Percentiles rank a stretch among this genome's conserved stretches.
phyloP scores from a whole-genome alignment of 441 rosid species.

The Isatis lusitanica region DNA sequence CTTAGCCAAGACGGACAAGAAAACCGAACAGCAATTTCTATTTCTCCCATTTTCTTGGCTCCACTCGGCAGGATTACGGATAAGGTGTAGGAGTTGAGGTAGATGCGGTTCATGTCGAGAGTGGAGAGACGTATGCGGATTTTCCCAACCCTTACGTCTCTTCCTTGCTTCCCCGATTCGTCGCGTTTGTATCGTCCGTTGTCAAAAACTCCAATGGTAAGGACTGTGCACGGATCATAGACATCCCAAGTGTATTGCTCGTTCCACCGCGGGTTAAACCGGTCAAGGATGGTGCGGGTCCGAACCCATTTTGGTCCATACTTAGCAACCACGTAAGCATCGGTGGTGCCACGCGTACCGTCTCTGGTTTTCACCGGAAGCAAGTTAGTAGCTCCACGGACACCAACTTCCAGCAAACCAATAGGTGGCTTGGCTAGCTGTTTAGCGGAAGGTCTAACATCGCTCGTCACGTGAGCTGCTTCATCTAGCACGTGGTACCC shows the following conservation, averaged over 20 bases:
- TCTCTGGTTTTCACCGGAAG: slow-evolving; percentile 66
- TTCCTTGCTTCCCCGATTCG: slow-evolving; percentile 49
- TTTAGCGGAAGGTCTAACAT: slow-evolving; percentile 62
- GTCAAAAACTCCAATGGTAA: slow-evolving; percentile 62
- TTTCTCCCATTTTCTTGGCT: slow-evolving; percentile 68
- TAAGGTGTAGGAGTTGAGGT: slow-evolving; percentile 47
- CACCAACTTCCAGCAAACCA: slow-evolving; percentile 62
- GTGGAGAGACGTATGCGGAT: slow-evolving; percentile 58
- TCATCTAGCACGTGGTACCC: slow-evolving; percentile 74
- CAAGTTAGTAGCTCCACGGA: slow-evolving; percentile 66
- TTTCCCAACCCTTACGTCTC: slow-evolving; percentile 52
- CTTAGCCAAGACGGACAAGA: slow-evolving; percentile 62
- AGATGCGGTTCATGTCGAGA: slow-evolving; percentile 58
- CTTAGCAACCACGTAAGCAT: slow-evolving; percentile 70
- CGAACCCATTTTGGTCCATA: slow-evolving; percentile 72
- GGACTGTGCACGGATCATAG: slow-evolving; percentile 65
- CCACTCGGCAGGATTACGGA: slow-evolving; percentile 58
- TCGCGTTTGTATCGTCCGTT: slow-evolving; percentile 64
- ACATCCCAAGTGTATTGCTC: slow-evolving; percentile 77
- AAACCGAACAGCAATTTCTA: slow-evolving; percentile 61
- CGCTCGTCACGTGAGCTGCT: slow-evolving; percentile 74
- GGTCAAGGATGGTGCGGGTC: slow-evolving; percentile 61
- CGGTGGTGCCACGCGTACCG: slow-evolving; percentile 71
- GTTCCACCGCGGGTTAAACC: slow-evolving; percentile 73
- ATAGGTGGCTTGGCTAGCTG: slow-evolving; percentile 62